Conservation (phyloP, 2,329 filamentous ascomycete genomes). For the Lecanoromycetidae sp. region DNA sequence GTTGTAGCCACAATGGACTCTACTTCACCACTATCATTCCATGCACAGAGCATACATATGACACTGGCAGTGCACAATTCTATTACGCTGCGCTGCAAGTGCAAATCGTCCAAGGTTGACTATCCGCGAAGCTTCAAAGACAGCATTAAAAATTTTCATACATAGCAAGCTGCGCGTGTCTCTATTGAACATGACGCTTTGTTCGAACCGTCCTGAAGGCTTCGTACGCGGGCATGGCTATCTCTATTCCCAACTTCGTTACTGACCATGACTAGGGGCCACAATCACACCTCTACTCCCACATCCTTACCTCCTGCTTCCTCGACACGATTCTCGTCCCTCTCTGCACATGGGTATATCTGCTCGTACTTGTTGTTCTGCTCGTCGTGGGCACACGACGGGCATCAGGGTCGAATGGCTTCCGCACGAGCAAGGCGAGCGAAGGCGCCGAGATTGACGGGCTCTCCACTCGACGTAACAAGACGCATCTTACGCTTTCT, state of each 20-base stretch:
- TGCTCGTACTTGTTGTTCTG: constrained; percentile 19
- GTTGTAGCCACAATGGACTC: too few relatives aligned
- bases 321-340: constrained; percentile 27
- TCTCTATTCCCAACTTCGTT: background rate
- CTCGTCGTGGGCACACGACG: background rate
- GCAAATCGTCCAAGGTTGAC: background rate
- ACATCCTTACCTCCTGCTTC: constrained; percentile 29
- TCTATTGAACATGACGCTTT: constrained; percentile 19
- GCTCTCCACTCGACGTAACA: background rate
- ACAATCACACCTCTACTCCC: constrained; percentile 23
- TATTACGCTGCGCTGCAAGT: too few relatives aligned
- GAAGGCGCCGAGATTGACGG: background rate
- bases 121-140: too few relatives aligned
- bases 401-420: background rate
- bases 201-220: constrained; percentile 25
- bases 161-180: background rate
- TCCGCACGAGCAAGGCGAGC: background rate
- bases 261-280: constrained; percentile 21
- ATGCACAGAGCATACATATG: too few relatives aligned
- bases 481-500: background rate
- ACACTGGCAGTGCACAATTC: too few relatives aligned
- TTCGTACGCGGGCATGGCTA: constrained; percentile 21
- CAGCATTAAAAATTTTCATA: background rate
- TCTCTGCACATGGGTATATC: constrained; percentile 26
- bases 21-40: too few relatives aligned